Evolutionary conservation across 2,329 filamentous ascomycete species (phyloP), one percentile per base, ranked within the genome.

Genomic region (Calonectria pseudoturangicola): DNA sequence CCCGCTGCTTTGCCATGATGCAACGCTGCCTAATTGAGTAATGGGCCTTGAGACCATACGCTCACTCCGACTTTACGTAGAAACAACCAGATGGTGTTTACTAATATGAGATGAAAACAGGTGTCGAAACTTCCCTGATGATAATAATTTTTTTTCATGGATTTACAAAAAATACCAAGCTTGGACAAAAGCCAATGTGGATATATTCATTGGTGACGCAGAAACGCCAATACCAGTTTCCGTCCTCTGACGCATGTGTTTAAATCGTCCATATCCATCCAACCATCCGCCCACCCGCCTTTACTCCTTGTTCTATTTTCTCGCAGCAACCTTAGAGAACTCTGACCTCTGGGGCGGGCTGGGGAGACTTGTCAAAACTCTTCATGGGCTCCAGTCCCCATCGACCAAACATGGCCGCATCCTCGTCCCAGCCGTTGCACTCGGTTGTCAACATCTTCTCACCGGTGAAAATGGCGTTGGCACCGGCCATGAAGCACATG

Each of bases 391-490:
- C 88, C 71, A 97, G 86, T 0, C 95, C 95, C 93, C 95, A 98
- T 65, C 91, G 89, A 2, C 92, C 90, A 85, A 98, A 97, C 92
- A 98, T 94, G 50, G 87, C 92, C 74, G 91, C 92, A 80, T 98
- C 95, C 84, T 97, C 94, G 74, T 97, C 95, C 94, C 94, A 98
- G 36, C 95, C 94, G 77, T 95, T 96, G 82, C 95, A 97, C 70
- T 95, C 94, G 0, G 95, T 98, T 5, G 95, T 98, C 85, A 98
- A 84, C 95, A 98, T 98, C 89, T 96, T 98, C 87, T 98, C 95
- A 10, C 95, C 95, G 0, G 95, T 98, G 82, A 98, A 98, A 41
- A 98, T 93, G n/a, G 95, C 95, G 79, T 98, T 98, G 1, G 95
- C 95, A 16, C 95, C 95, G 0, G 95, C 95, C 90, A 94, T 93